These are phyloP conservation scores for Coniophora puteana DNA, from an alignment of 1,284 basidiomycete genomes.

Conservation along the genomic window DNA sequence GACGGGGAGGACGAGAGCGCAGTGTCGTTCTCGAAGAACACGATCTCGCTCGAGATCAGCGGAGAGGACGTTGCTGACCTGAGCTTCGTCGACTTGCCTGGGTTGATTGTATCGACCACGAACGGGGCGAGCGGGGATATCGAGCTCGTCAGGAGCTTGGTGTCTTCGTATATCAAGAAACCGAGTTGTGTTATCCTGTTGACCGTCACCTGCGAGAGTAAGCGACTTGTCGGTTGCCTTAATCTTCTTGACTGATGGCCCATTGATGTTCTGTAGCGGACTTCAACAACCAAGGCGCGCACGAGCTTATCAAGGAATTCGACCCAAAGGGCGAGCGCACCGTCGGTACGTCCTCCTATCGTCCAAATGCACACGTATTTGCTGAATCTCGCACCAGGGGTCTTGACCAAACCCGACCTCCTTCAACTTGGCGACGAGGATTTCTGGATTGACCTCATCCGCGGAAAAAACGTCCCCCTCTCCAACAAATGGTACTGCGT, in stretches of 20 bases:
- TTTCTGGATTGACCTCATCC: constrained; percentile 56
- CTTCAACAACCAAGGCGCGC: constrained; percentile 71
- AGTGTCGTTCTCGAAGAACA: constrained; percentile 59
- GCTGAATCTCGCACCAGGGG: constrained; percentile 40
- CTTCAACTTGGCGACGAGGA: constrained; percentile 60
- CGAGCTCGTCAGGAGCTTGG: constrained; percentile 57
- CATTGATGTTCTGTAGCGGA: constrained; percentile 44
- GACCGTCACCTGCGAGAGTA: constrained; percentile 72
- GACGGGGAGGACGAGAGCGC: constrained; percentile 31
- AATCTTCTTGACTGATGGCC: constrained; percentile 1
- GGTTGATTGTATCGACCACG: constrained; percentile 65
- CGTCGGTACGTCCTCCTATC: constrained; percentile 54
- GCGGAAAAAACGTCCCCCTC: constrained; percentile 51
- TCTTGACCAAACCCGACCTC: constrained; percentile 79
- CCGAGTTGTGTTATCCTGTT: constrained; percentile 67
- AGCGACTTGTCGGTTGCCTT: background rate
- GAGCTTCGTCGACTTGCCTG: constrained; percentile 54
- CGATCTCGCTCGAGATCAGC: constrained; percentile 61
- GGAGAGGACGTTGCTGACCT: constrained; percentile 68
- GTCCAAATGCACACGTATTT: background rate
- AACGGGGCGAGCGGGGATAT: constrained; percentile 56
- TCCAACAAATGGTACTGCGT: constrained; percentile 72
- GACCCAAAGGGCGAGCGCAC: constrained; percentile 64
- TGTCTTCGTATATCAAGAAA: constrained; percentile 55
- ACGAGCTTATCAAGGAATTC: constrained; percentile 49